These are phyloP conservation scores for Ceratocystis alfenasii DNA, from an alignment of 2,329 filamentous ascomycete species.

Conservation along the genomic window DNA sequence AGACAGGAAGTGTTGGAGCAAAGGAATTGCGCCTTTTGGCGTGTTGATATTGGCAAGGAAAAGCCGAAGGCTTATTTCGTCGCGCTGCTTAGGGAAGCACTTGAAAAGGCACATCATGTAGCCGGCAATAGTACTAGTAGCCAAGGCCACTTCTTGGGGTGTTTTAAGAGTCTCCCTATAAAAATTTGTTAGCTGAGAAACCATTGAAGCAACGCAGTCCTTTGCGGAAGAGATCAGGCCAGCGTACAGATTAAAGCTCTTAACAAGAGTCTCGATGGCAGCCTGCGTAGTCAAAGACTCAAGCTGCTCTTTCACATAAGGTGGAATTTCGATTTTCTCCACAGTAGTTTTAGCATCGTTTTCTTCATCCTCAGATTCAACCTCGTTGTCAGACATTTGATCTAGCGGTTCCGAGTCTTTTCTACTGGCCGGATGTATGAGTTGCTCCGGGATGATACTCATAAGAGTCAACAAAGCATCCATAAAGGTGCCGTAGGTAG, in stretches of 20 bases:
- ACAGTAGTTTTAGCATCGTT: not conserved
- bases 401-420: not conserved
- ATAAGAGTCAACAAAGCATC: conserved; percentile 6
- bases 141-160: conserved; percentile 45
- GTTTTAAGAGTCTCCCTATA: conserved; percentile 6
- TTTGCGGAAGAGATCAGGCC: not conserved
- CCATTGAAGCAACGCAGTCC: too few species aligned
- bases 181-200: too few species aligned
- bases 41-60: conserved; percentile 59
- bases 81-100: conserved; percentile 68
- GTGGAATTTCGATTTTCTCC: conserved; percentile 2
- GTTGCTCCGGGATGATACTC: not conserved
- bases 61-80: conserved; percentile 90
- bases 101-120: conserved; percentile 77
- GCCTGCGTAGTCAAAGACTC: conserved; percentile 14
- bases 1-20: conserved; percentile 78
- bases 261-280: conserved; percentile 13
- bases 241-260: conserved; percentile 14
- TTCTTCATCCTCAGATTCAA: not conserved
- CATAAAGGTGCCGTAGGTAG: conserved; percentile 3
- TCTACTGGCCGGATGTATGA: not conserved
- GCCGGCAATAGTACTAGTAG: conserved; percentile 41
- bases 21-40: conserved; percentile 40
- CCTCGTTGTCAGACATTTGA: not conserved
- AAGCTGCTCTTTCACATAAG: conserved; percentile 9